Conservation (phyloP, 2,329 filamentous ascomycete genomes). For the Phialemonium atrogriseum region DNA sequence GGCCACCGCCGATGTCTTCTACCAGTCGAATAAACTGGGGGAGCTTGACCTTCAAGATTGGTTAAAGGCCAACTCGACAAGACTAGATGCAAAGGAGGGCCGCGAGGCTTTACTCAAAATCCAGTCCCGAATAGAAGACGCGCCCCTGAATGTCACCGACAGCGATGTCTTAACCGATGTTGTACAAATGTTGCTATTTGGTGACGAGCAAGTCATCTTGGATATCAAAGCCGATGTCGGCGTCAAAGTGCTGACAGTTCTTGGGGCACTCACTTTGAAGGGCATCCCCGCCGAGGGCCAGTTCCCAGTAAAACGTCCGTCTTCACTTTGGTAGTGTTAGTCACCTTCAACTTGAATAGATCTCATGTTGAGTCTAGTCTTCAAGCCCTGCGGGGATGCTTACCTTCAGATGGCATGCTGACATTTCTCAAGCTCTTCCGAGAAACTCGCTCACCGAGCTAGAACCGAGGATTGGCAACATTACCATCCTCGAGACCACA, state of each 20-base stretch:
- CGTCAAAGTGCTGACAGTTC: conserved; percentile 69
- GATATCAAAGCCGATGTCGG: conserved; percentile 74
- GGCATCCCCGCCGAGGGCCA: conserved; percentile 78
- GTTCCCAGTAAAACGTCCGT: conserved; percentile 91
- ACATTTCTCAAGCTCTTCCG: conserved; percentile 45
- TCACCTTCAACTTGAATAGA: conserved; percentile 17
- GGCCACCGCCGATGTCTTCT: conserved; percentile 73
- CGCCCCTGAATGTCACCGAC: conserved; percentile 76
- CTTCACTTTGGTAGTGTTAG: conserved; percentile 41
- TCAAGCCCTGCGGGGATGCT: background rate
- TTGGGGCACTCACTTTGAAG: conserved; percentile 74
- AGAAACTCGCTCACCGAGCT: conserved; percentile 39
- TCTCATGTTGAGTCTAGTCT: conserved; percentile 7
- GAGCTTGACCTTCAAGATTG: conserved; percentile 71
- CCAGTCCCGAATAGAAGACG: conserved; percentile 66
- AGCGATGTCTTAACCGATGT: conserved; percentile 71
- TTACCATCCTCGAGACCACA: conserved; percentile 67
- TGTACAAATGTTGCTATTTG: conserved; percentile 73
- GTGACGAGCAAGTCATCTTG: conserved; percentile 59
- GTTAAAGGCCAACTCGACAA: conserved; percentile 78
- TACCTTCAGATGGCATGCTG: conserved; percentile 4
- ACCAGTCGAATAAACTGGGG: conserved; percentile 70
- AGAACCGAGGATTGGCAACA: conserved; percentile 58
- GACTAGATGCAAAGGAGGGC: conserved; percentile 46
- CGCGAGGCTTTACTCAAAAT: conserved; percentile 61